Percentiles rank a stretch among this genome's conserved stretches.
Conservation (phyloP, 805 yeast genomes). For the Cyberlindnera xishuangbannaensis region DNA sequence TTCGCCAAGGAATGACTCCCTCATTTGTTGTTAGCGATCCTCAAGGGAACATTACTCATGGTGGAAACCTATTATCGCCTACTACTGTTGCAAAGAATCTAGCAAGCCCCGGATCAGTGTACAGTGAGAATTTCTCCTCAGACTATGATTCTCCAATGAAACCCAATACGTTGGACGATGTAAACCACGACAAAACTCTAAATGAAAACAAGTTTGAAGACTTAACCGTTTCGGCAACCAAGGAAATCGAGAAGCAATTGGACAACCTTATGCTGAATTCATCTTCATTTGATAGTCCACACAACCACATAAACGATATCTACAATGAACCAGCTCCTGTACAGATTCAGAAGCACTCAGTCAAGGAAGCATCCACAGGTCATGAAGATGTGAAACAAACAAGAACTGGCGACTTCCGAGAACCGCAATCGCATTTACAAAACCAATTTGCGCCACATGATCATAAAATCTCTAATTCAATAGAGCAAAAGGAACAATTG, state of each 20-base stretch:
- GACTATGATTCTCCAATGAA: neutral
- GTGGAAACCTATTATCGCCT: slow-evolving; percentile 5
- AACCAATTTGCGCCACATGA: neutral
- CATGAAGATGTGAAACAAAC: slow-evolving; percentile 1
- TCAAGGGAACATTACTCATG: slow-evolving; percentile 3
- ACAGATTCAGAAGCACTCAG: slow-evolving; percentile 12
- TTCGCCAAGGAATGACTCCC: slow-evolving; percentile 3
- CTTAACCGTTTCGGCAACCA: slow-evolving; percentile 10
- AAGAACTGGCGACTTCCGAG: neutral
- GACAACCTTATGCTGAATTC: slow-evolving; percentile 14
- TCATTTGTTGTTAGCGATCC: slow-evolving; percentile 12
- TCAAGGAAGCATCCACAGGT: slow-evolving; percentile 15
- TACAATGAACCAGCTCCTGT: slow-evolving; percentile 2
- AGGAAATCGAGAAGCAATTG: slow-evolving; percentile 18
- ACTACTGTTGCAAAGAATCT: slow-evolving; percentile 1
- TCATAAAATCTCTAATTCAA: neutral
- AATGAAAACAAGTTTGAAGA: slow-evolving; percentile 1
- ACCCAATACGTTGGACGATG: neutral
- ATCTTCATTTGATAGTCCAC: slow-evolving; percentile 9
- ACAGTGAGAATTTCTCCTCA: neutral
- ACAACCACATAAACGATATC: slow-evolving; percentile 6
- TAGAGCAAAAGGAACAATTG: neutral
- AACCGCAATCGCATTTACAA: too few relatives aligned
- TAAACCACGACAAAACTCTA: neutral
- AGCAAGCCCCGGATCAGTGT: slow-evolving; percentile 11